Percentiles rank a stretch among this genome's conserved stretches.
Conservation (phyloP, 225 moss, liverwort and hornwort genomes). For the Bryum argenteum region DNA sequence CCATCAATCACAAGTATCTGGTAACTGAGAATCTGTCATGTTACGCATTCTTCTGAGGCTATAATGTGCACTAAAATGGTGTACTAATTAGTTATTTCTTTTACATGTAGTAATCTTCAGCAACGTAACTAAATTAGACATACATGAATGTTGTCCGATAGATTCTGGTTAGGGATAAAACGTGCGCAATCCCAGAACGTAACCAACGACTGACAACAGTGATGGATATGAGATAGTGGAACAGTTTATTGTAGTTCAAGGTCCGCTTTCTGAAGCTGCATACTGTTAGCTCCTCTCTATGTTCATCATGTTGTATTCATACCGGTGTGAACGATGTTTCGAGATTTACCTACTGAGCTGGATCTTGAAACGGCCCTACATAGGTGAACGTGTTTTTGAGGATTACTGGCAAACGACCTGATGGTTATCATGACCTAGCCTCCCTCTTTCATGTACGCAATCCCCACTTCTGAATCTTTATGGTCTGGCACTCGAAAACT, state of each 20-base stretch:
- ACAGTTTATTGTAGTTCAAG: background rate
- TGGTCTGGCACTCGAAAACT: background rate
- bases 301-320: too few relatives aligned
- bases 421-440: slow-evolving; percentile 90
- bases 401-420: slow-evolving; percentile 77
- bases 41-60: background rate
- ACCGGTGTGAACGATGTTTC: background rate
- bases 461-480: background rate
- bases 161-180: too few relatives aligned
- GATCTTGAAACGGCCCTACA: slow-evolving; percentile 3
- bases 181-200: too few relatives aligned
- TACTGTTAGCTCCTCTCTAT: too few relatives aligned
- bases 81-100: background rate
- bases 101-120: too few relatives aligned
- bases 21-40: background rate
- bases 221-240: too few relatives aligned
- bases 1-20: background rate
- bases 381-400: slow-evolving; percentile 88
- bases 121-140: too few relatives aligned
- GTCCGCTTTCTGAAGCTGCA: slow-evolving; percentile 4
- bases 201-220: too few relatives aligned
- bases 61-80: background rate
- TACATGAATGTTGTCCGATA: too few relatives aligned
- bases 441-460: slow-evolving; percentile 80
- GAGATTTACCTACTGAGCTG: slow-evolving; percentile 8